These are phyloP conservation scores for Acacia concinna DNA, from an alignment of 331 rosid genomes.

Conservation along the genomic window DNA sequence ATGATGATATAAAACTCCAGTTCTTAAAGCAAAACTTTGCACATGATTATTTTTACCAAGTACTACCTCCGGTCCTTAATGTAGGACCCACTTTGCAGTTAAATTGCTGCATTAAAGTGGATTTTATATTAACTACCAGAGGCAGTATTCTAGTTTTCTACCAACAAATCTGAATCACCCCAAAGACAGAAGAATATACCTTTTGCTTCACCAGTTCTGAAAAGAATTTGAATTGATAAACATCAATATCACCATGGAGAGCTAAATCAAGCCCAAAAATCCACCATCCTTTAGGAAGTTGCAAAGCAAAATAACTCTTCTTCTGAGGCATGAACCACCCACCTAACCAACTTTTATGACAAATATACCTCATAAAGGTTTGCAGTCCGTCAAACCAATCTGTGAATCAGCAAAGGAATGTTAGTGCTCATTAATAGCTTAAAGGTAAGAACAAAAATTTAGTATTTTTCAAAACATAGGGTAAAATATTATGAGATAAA, in stretches of 20 bases:
- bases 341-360: conserved; percentile 97
- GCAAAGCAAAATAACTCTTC: conserved; percentile 95
- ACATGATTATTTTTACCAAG: conserved; percentile 7
- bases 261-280: conserved; percentile 94
- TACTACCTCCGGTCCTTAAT: not conserved
- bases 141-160: not conserved
- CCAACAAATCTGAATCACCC: conserved; percentile 7
- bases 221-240: conserved; percentile 96
- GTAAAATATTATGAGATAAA: conserved; percentile 22
- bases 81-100: too few species aligned
- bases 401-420: conserved; percentile 44
- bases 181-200: conserved; percentile 50
- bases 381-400: conserved; percentile 99
- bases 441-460: not conserved
- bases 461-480: not conserved
- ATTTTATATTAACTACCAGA: too few species aligned
- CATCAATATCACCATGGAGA: conserved; percentile 94
- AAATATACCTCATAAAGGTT: conserved; percentile 95
- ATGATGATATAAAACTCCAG: not conserved
- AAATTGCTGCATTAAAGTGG: too few species aligned
- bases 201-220: conserved; percentile 63
- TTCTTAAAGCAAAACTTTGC: conserved; percentile 2
- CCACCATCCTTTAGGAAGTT: conserved; percentile 98
- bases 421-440: not conserved
- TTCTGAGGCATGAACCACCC: conserved; percentile 99